A percentile compares a stretch with the other conserved stretches of the same genome.
Evolutionary conservation across 805 yeast genomes (phyloP).

Genomic region (Torulaspora microellipsoides): DNA sequence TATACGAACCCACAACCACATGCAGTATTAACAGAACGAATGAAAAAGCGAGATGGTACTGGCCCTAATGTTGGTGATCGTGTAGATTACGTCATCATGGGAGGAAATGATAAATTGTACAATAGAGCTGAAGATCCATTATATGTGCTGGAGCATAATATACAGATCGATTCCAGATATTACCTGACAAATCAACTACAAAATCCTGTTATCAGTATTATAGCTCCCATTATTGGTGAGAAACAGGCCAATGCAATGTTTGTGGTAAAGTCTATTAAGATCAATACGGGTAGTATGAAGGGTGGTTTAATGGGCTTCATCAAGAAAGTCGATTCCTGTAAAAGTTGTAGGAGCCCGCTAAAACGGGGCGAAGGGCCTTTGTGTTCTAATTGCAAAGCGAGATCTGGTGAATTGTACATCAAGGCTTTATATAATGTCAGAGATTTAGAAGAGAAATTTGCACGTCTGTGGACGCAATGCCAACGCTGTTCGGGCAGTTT

Average conservation of each 20-base stretch:
- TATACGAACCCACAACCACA: slow-evolving; percentile 97
- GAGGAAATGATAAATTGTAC: slow-evolving; percentile 77
- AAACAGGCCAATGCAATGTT: slow-evolving; percentile 72
- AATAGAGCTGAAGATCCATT: slow-evolving; percentile 97
- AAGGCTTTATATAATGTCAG: slow-evolving; percentile 76
- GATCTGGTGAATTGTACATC: slow-evolving; percentile 76
- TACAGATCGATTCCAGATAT: slow-evolving; percentile 92
- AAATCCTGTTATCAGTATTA: slow-evolving; percentile 88
- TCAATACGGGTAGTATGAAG: slow-evolving; percentile 52
- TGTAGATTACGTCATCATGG: slow-evolving; percentile 92
- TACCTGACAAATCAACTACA: slow-evolving; percentile 89
- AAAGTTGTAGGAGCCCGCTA: slow-evolving; percentile 81
- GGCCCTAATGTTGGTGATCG: slow-evolving; percentile 98
- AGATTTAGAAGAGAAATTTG: slow-evolving; percentile 72
- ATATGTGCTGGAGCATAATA: slow-evolving; percentile 83
- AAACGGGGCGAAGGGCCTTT: slow-evolving; percentile 62
- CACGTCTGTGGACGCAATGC: slow-evolving; percentile 95
- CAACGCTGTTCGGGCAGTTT: slow-evolving; percentile 95
- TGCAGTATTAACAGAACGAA: slow-evolving; percentile 91
- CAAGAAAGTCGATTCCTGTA: slow-evolving; percentile 81
- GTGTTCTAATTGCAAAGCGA: slow-evolving; percentile 70
- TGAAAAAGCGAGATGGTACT: slow-evolving; percentile 95
- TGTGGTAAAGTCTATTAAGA: slow-evolving; percentile 45
- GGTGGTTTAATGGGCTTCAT: slow-evolving; percentile 93
- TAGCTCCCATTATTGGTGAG: slow-evolving; percentile 92